Base-by-base conservation (phyloP, 2,329 filamentous ascomycete genomes). In the Aspergillus alliaceus region DNA sequence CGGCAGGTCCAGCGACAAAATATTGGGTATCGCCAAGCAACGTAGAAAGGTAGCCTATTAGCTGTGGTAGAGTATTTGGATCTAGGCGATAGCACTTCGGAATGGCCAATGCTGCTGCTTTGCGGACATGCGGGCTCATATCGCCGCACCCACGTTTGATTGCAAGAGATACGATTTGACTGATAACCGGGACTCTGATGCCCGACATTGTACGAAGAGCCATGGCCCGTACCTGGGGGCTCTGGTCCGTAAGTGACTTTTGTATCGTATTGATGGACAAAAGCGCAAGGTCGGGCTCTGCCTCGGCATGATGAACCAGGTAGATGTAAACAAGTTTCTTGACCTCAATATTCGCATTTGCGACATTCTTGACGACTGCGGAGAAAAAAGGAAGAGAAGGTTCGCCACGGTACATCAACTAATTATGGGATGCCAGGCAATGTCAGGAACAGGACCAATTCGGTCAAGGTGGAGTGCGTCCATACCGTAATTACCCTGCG, bases 251-350 rank as follows among this genome's bases (percentile, higher is more conserved):
- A 57, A 99, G 85, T 9, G 93, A 96, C 77, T 97, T 98, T 72
- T 99, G 95, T 66, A 99, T 98, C 6, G 95, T 96, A 77, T 99
- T 99, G 83, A 99, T 97, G 58, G 93, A 96, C 44, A 99, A 84
- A 35, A 99, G 84, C 20, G 95, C 93, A 46, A 97, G 90, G 76
- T 99, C 95, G 57, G 93, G 95, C 70, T 98, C 95, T 62, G 92
- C 87, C 74, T 98, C 95, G 73, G 95, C 95, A 82, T 99, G 93
- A 72, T 96, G 91, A 59, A 98, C 89, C 60, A 99, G 87, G 77
- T 97, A 99, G 72, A 97, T 96, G 80, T 99, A 99, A 61, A 99
- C 95, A 55, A 99, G 86, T 76, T 98, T 98, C 78, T 97, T 96
- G 75, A 98, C 93, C 70, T 96, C 92, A 67, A 97, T 84, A 68